Conservation (phyloP, 306 rosid species). For the Glycine tomentella region DNA sequence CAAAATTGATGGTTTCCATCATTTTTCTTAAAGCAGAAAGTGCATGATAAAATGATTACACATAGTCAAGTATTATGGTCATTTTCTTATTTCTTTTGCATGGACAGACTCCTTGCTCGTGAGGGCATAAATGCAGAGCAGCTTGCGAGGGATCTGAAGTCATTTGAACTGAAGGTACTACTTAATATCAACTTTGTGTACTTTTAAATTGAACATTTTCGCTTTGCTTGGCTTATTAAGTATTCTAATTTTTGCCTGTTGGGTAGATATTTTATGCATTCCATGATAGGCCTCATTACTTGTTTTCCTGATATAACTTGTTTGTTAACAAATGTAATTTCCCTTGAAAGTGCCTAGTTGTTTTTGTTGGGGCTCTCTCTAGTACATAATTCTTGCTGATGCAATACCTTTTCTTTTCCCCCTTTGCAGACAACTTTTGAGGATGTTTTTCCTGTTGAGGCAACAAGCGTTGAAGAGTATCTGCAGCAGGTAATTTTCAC, state of each 20-base stretch:
- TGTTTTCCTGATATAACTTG: slow-evolving; percentile 37
- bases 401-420: slow-evolving; percentile 20
- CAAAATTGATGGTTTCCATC: neutral
- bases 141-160: slow-evolving; percentile 97
- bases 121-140: slow-evolving; percentile 99
- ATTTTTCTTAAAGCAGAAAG: slow-evolving; percentile 30
- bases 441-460: slow-evolving; percentile 98
- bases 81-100: slow-evolving; percentile 26
- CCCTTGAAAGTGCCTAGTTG: slow-evolving; percentile 22
- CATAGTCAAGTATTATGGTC: neutral
- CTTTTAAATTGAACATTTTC: slow-evolving; percentile 21
- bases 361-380: neutral
- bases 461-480: slow-evolving; percentile 96
- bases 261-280: slow-evolving; percentile 23
- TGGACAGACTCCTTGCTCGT: slow-evolving; percentile 90
- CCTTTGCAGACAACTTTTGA: slow-evolving; percentile 87
- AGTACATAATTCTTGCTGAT: slow-evolving; percentile 42
- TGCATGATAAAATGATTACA: neutral
- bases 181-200: slow-evolving; percentile 9
- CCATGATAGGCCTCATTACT: slow-evolving; percentile 27
- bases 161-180: slow-evolving; percentile 90
- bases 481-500: slow-evolving; percentile 86
- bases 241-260: slow-evolving; percentile 26
- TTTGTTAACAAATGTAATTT: slow-evolving; percentile 6
- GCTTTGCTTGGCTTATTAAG: slow-evolving; percentile 20